Evolutionary conservation across 2,329 filamentous ascomycete genomes (phyloP).

Genomic region (Fusarium chaquense): DNA sequence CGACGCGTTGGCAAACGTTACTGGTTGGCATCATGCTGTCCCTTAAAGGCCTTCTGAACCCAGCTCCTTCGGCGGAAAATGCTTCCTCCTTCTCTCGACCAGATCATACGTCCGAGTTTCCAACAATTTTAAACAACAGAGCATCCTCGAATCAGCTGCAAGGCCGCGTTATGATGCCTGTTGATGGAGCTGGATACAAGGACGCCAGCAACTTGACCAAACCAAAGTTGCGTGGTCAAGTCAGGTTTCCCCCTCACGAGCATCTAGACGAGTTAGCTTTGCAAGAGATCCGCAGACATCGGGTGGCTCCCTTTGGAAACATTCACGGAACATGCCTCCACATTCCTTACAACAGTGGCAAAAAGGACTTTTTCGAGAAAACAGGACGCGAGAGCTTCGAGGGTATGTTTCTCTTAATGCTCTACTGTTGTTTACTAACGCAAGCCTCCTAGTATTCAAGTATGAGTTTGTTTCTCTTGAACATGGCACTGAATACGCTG

Average conservation of each 20-base stretch:
- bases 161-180: slow-evolving; percentile 28
- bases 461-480: slow-evolving; percentile 82
- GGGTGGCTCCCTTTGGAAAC: slow-evolving; percentile 73
- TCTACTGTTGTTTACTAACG: slow-evolving; percentile 30
- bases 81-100: slow-evolving; percentile 52
- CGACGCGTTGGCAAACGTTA: slow-evolving; percentile 32
- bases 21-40: slow-evolving; percentile 66
- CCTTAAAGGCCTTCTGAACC: slow-evolving; percentile 75
- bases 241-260: slow-evolving; percentile 83
- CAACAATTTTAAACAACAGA: slow-evolving; percentile 25
- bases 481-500: slow-evolving; percentile 74
- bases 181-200: slow-evolving; percentile 54
- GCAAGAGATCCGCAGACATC: slow-evolving; percentile 70
- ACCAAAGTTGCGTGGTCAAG: slow-evolving; percentile 71
- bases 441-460: slow-evolving; percentile 40
- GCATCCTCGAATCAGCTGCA: slow-evolving; percentile 14
- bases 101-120: slow-evolving; percentile 50
- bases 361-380: slow-evolving; percentile 87
- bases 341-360: slow-evolving; percentile 95
- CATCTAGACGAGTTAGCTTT: slow-evolving; percentile 68
- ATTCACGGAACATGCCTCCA: slow-evolving; percentile 75
- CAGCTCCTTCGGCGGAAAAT: slow-evolving; percentile 61
- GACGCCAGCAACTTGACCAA: slow-evolving; percentile 63
- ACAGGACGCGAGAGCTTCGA: slow-evolving; percentile 91
- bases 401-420: slow-evolving; percentile 64